Evolutionary conservation across 345 rosid species (phyloP), one percentile per base, ranked within the genome.

Genomic region (Melaleuca alternifolia): DNA sequence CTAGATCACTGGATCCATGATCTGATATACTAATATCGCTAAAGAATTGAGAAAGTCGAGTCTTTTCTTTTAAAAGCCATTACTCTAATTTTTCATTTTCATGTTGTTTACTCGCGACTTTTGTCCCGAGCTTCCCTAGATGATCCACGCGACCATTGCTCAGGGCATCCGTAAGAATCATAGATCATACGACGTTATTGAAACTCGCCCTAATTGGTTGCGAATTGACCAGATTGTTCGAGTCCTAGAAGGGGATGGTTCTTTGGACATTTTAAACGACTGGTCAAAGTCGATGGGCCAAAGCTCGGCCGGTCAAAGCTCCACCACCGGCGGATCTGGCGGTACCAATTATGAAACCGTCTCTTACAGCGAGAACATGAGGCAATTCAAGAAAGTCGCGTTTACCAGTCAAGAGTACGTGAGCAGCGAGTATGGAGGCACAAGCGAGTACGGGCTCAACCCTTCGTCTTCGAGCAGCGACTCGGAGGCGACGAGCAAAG

Each of bases 391-490:
- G 91, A 91, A 94, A 84, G 2, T 88, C 86, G 91, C 93, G 11
- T 30, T 89, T 85, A 92, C 90, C 50, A 91, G 88, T 79, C 89
- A 86, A 8, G 92, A 88, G 3, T 93, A 91, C 52, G 85, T 86
- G 57, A 95, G 96, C 91, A 92, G 94, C 71, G 94, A 96, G 20
- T 93, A 54, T n/a, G 93, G 96, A 6, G 92, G 71, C 75, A 94
- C 98, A 7, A 94, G 95, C 71, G 97, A 95, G 89, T 93, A 94
- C 84, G 96, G 96, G 3, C 93, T 93, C n/a, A 89, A 93, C 77
- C 96, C 93, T 84, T 95, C 99, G 30, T 84, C 94, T 83, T 90
- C 96, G 7, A 95, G 94, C 91, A 91, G 95, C 82, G 96, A 94
- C 81, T 84, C 86, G 15, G 46, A 48, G 87, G 93, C 91, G 57